Evolutionary conservation across 2,329 filamentous ascomycete genomes (phyloP).

Genomic region (Monilinia fructicola): DNA sequence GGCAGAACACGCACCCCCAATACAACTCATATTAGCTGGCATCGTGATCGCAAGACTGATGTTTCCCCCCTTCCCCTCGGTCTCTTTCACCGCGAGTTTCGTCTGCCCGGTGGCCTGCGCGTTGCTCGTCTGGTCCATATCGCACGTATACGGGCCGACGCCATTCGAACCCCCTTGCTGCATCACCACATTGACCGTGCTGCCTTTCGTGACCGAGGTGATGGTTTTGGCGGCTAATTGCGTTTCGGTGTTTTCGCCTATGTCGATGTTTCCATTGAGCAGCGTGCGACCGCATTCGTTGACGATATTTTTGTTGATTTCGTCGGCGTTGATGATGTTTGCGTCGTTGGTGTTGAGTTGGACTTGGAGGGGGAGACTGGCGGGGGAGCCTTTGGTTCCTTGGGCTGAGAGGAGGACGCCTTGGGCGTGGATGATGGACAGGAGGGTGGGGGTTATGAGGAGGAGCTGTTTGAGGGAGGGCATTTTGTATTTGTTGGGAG

Average conservation of each 20-base stretch:
- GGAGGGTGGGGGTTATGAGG: background rate
- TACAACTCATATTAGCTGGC: conserved; percentile 10
- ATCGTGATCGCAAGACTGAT: conserved; percentile 10
- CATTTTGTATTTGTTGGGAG: conserved; percentile 2
- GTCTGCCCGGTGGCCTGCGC: background rate
- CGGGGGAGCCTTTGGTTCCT: conserved; percentile 14
- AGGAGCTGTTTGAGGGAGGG: background rate
- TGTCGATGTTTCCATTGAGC: conserved; percentile 59
- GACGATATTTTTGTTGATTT: conserved; percentile 53
- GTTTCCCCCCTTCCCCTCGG: background rate
- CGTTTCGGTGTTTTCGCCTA: conserved; percentile 56
- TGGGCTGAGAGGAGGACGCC: conserved; percentile 16
- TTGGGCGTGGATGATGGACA: background rate
- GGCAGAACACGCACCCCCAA: background rate
- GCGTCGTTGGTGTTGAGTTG: conserved; percentile 61
- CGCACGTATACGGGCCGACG: conserved; percentile 56
- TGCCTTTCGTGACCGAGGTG: conserved; percentile 51
- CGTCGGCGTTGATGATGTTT: conserved; percentile 60
- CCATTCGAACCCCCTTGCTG: conserved; percentile 56
- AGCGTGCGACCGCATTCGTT: conserved; percentile 64
- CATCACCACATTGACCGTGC: conserved; percentile 49
- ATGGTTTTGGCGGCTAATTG: conserved; percentile 48
- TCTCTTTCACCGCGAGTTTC: conserved; percentile 4
- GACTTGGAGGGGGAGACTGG: conserved; percentile 43
- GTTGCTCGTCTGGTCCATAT: conserved; percentile 49